Percentiles rank a stretch among this genome's conserved stretches.
phyloP scores from a whole-genome alignment of 352 stramenopile genomes.

The Phytophthora aleatoria region DNA sequence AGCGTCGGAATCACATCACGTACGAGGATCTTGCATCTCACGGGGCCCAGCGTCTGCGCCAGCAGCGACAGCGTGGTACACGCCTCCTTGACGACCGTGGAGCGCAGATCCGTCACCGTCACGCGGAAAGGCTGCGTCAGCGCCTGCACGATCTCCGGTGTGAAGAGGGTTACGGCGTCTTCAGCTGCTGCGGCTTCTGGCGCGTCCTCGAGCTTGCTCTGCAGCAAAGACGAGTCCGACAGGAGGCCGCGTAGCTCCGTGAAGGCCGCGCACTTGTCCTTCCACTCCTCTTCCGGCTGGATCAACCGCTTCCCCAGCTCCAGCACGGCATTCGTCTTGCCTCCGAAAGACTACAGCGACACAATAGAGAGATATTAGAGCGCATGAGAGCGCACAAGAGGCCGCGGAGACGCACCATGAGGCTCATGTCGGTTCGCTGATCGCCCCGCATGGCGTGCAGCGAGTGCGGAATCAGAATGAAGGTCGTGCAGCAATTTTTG shows the following conservation, averaged over 20 bases:
- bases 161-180: conserved; percentile 34
- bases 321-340: conserved; percentile 51
- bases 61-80: conserved; percentile 57
- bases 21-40: conserved; percentile 57
- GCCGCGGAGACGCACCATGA: conserved; percentile 45
- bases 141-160: conserved; percentile 53
- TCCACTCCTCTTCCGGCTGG: conserved; percentile 60
- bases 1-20: conserved; percentile 70
- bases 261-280: conserved; percentile 61
- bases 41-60: conserved; percentile 35
- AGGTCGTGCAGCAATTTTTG: conserved; percentile 20
- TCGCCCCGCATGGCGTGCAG: conserved; percentile 1
- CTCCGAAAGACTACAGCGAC: conserved; percentile 43
- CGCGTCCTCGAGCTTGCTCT: conserved; percentile 5
- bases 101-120: conserved; percentile 62
- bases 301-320: conserved; percentile 58
- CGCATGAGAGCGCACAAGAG: background rate
- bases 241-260: conserved; percentile 47
- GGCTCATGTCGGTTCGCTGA: conserved; percentile 44
- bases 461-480: conserved; percentile 34
- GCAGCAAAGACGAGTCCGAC: conserved; percentile 16
- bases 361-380: conserved; percentile 6
- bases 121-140: conserved; percentile 63
- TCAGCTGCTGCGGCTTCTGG: background rate
- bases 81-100: conserved; percentile 65